These are phyloP conservation scores for Ophiostoma angusticollis DNA, from an alignment of 2,329 filamentous ascomycete genomes.

Conservation along the genomic window DNA sequence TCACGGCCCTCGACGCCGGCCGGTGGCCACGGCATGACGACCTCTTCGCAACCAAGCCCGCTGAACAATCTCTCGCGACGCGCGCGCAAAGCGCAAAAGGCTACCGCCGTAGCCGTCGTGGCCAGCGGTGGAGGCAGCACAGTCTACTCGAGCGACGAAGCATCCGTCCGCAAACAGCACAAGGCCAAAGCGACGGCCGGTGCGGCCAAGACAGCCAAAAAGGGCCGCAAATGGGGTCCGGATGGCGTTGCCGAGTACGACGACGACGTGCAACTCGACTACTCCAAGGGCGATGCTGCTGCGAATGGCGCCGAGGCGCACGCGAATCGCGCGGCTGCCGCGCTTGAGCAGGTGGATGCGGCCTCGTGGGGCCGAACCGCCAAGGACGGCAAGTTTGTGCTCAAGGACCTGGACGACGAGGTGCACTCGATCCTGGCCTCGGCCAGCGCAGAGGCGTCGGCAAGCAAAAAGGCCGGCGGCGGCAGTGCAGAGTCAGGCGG, in stretches of 20 bases:
- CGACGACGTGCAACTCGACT: constrained; percentile 70
- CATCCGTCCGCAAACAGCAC: constrained; percentile 42
- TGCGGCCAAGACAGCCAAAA: constrained; percentile 54
- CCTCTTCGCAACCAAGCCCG: constrained; percentile 63
- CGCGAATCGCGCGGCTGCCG: too few relatives aligned
- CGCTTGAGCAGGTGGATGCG: constrained; percentile 60
- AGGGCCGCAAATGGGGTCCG: constrained; percentile 82
- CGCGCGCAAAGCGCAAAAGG: constrained; percentile 56
- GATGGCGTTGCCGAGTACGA: constrained; percentile 80
- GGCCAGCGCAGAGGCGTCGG: constrained; percentile 52
- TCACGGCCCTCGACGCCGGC: constrained; percentile 70
- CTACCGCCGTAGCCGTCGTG: neutral
- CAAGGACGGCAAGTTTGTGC: constrained; percentile 85
- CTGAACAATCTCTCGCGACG: constrained; percentile 67
- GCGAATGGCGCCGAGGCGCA: too few relatives aligned
- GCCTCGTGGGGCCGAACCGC: constrained; percentile 81
- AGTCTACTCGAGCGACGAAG: constrained; percentile 76
- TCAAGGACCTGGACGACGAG: constrained; percentile 88
- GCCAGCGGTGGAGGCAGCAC: constrained; percentile 42
- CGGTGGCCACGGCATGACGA: constrained; percentile 18
- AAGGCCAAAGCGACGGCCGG: constrained; percentile 21
- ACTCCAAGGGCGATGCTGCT: constrained; percentile 45
- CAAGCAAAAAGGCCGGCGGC: constrained; percentile 31
- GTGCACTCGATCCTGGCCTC: constrained; percentile 78
- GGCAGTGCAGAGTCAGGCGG: too few relatives aligned